Evolutionary conservation across 257 asterid species (phyloP).

Genomic region (Datura wrightii): DNA sequence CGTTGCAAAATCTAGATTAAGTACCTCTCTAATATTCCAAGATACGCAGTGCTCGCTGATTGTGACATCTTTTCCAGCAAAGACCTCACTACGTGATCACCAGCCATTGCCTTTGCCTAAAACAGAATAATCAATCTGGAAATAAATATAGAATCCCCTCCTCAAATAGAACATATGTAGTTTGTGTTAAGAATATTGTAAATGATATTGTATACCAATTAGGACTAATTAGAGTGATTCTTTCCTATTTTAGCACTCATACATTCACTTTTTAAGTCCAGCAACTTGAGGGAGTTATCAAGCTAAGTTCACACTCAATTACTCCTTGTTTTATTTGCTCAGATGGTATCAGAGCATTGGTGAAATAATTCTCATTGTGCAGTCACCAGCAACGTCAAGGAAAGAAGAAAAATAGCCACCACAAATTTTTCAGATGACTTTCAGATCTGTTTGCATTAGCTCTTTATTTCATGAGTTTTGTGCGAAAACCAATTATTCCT

Average conservation of each 20-base stretch:
- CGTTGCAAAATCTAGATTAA: neutral
- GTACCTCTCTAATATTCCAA: conserved; percentile 93
- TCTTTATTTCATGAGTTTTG: neutral
- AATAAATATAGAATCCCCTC: neutral
- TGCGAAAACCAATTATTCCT: neutral
- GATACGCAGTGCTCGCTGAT: conserved; percentile 90
- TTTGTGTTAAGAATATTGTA: neutral
- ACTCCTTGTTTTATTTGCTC: neutral
- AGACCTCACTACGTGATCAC: conserved; percentile 92
- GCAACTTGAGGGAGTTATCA: neutral
- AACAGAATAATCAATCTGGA: conserved; percentile 5
- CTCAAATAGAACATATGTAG: neutral
- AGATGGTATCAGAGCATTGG: neutral
- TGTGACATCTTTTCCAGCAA: conserved; percentile 92
- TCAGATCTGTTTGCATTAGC: conserved; percentile 17
- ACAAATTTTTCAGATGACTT: neutral
- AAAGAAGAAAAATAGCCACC: neutral
- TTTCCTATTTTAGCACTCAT: neutral
- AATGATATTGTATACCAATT: neutral
- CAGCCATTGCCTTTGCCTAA: conserved; percentile 88
- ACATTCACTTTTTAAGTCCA: conserved; percentile 2
- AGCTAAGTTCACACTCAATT: neutral
- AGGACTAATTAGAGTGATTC: neutral
- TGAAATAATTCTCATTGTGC: neutral
- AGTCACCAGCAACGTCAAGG: neutral